Base-by-base conservation (phyloP, 2,329 filamentous ascomycete species). In the Fusarium camptoceras region DNA sequence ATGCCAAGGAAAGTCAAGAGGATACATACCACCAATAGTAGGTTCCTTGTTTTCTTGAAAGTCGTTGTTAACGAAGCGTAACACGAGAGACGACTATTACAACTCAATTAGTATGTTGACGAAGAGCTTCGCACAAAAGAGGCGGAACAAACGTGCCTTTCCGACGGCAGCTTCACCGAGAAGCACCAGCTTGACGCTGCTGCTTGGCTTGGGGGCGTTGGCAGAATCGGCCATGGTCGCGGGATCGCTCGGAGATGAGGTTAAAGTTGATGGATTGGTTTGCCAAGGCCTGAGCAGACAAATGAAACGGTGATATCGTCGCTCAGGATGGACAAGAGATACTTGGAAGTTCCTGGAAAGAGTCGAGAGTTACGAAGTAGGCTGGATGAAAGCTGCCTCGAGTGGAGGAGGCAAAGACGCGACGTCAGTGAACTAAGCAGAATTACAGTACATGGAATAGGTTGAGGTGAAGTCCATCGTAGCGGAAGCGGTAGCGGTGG, bases 1-100 rank as follows among this genome's bases (percentile, higher is more conserved):
- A 63, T 61, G 24, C 22, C 16, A 15, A n/a, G 44, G 7, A n/a
- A 30, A 47, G 31, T 12, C 30, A 20, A 37, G 43, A 54, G 50
- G 70, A 57, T 55, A 82, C 87, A 72, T 87, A 97, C 94, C 94
- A 87, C 96, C 96, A 83, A 99, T 99, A 72, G 96, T 99, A 68
- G 96, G 96, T 82, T 99, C 96, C 86, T 98, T 98, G 84, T 98
- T 98, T 84, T 98, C 96, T 85, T 99, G 96, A 78, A 99, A 99
- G 83, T 98, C 95, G 84, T 99, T 96, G 87, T 98, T 98, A 80
- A 99, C 96, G 83, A 99, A 99, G 78, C 96, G 94, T 79, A 99
- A 88, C 70, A 99, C 96, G 63, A 99, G 90, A 47, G 96, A 99
- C 51, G 96, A 98, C 96, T 97, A 77, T 64, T 39, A 58, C 64